Evolutionary conservation across 495 filamentous ascomycete species (phyloP), one percentile per base, ranked within the genome.

Genomic region (Peziza echinospora): DNA sequence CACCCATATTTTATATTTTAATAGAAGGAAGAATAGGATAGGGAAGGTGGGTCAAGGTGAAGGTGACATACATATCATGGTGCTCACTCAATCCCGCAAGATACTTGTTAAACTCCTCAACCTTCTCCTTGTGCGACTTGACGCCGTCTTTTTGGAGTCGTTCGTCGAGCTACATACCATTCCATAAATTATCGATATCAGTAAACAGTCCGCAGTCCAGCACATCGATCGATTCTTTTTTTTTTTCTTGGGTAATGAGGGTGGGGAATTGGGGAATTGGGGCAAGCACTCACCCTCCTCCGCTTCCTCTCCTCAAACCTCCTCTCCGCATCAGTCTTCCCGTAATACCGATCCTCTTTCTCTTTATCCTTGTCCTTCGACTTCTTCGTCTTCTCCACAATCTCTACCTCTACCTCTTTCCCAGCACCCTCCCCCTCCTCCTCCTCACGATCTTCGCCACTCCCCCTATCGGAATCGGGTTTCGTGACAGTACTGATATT

Each of bases 91-190:
- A 64, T 50, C 77, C 77, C 50, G 80, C 85, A 37, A 97, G 66
- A 59, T 93, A 92, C 57, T 82, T 81, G 61, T 97, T 97, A 51
- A 94, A 67, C 61, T 93, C 85, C 62, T 97, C 85, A 39, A 97
- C 89, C 1, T 82, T 77, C 68, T 97, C 78, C 62, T 96, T 97
- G 58, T 97, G 89, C 34, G 85, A 91, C 71, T 96, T 97, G 54
- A 81, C 68, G 21, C 84, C 82, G 46, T 71, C 64, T 23, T 79
- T 71, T 60, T 81, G 74, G 24, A 92, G 67, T 26, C 85, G 70
- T 62, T 97, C 80, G 53, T 74, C 69, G 50, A 76, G 63, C 69
- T 72, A 53, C 46, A 37, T 8, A 24, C 23, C 13, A n/a, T n/a
- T n/a, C n/a, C n/a, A n/a, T n/a, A n/a, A n/a, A n/a, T n/a, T 57